A percentile compares a stretch with the other conserved stretches of the same genome.
Conservation (phyloP, 306 rosid species). For the Cajanus cajan region DNA sequence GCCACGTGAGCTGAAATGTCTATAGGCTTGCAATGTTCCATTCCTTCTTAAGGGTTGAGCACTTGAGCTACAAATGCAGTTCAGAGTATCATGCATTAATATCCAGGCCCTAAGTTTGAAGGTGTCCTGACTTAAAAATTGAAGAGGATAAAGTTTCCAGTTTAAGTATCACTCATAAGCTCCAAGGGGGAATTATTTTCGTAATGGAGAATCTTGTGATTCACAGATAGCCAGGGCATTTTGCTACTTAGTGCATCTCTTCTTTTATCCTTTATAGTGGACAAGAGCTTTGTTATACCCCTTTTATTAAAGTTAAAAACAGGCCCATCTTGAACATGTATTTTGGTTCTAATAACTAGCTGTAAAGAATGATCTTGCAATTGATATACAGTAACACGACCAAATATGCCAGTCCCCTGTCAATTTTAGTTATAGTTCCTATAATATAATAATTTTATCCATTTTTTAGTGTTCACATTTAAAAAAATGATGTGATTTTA, state of each 20-base stretch:
- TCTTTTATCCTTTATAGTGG: conserved; percentile 1
- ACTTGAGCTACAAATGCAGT: neutral
- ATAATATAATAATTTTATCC: no score
- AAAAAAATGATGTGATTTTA: neutral
- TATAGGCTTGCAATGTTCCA: neutral
- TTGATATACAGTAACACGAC: neutral
- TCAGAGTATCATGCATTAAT: neutral
- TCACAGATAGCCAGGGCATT: neutral
- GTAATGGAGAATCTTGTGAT: neutral
- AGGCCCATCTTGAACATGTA: neutral
- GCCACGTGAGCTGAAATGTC: conserved; percentile 5
- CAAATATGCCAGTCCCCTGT: neutral
- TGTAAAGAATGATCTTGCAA: conserved; percentile 8
- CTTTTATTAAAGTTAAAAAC: neutral
- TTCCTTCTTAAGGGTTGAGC: conserved; percentile 9
- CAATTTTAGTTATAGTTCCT: neutral
- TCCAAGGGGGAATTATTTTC: neutral
- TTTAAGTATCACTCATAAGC: neutral
- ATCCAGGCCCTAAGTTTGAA: neutral
- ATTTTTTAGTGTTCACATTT: no score
- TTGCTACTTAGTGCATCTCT: neutral
- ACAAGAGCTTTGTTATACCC: conserved; percentile 12
- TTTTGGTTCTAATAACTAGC: neutral
- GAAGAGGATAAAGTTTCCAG: neutral
- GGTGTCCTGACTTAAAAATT: conserved; percentile 12